Percentiles rank a stretch among this genome's conserved stretches.
Evolutionary conservation across 352 stramenopile species (phyloP).

Genomic region (Hyaloperonospora brassicae): DNA sequence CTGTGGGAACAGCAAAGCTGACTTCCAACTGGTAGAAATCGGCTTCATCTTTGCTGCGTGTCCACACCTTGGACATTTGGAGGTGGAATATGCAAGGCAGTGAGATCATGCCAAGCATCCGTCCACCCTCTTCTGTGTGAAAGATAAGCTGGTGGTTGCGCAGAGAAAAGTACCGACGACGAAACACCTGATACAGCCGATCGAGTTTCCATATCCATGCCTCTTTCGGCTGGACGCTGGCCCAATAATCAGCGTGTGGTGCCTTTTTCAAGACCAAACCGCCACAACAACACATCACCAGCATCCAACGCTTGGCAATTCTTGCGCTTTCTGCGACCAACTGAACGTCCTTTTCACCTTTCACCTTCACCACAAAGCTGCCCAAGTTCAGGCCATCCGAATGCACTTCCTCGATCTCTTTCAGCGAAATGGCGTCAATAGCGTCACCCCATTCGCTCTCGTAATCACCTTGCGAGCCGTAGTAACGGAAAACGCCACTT

Average conservation of each 20-base stretch:
- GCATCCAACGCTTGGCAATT: conserved; percentile 78
- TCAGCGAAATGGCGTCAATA: conserved; percentile 73
- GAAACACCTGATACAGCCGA: conserved; percentile 78
- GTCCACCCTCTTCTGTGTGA: conserved; percentile 56
- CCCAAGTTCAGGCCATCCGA: conserved; percentile 60
- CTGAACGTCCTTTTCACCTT: conserved; percentile 60
- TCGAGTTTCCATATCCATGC: conserved; percentile 86
- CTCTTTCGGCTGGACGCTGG: conserved; percentile 73
- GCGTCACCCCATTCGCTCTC: conserved; percentile 80
- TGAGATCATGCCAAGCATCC: conserved; percentile 67
- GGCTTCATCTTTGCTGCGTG: conserved; percentile 46
- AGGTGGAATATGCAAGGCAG: conserved; percentile 77
- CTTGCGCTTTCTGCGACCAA: conserved; percentile 62
- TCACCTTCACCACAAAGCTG: conserved; percentile 73
- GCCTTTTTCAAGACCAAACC: conserved; percentile 69
- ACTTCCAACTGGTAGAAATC: conserved; percentile 85
- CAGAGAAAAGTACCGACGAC: conserved; percentile 72
- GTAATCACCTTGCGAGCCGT: conserved; percentile 73
- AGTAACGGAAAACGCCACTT: conserved; percentile 82
- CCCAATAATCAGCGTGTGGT: conserved; percentile 55
- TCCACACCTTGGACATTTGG: conserved; percentile 74
- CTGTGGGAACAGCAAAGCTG: conserved; percentile 64
- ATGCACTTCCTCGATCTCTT: conserved; percentile 70
- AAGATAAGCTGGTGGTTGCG: conserved; percentile 81
- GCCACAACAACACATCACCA: conserved; percentile 83